Base-by-base conservation (phyloP, 257 asterid species). In the Craterostigma plantagineum region DNA sequence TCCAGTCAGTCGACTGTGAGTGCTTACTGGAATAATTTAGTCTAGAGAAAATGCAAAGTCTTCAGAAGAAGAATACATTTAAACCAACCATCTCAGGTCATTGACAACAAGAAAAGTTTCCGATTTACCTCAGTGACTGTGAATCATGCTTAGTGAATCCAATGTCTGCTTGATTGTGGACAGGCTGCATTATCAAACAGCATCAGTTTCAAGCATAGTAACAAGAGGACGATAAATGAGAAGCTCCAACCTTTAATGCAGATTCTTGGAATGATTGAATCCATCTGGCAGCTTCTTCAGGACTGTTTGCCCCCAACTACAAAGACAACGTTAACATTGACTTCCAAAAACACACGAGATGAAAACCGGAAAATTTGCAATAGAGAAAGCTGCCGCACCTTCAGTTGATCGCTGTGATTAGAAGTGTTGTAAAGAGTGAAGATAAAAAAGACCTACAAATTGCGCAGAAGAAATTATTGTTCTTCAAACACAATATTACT, bases 261-360 rank as follows among this genome's bases (percentile, higher is more conserved):
- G 92, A 73, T 57, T 79, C 87, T 56, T 78, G 92, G 55, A 87
- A 68, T 45, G 95, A 75, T 43, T 78, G 95, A 47, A 87, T 87
- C 97, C 93, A 87, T 60, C 62, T 79, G 56, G 93, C 95, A 16
- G 93, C 97, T 64, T 87, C 97, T 52, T 87, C 97, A 13, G 97
- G 95, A 68, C 95, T 78, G 62, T 62, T 78, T 62, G 97, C 97
- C 68, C 97, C 97, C 68, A 87, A 67, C 95, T 87, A 65, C 18
- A 66, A 50, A 58, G 47, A 59, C 44, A 41, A 58, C 30, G 48
- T 49, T 60, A 14, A 50, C 42, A 56, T 34, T 48, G 49, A 58
- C 17, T 54, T 54, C 49, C 38, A 30, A 55, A 36, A 23, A 50
- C 18, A 52, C 50, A 42, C 14, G 34, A 38, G 44, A 45, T 9